Base-by-base conservation (phyloP, 257 asterid species). In the Przewalskia tangutica region DNA sequence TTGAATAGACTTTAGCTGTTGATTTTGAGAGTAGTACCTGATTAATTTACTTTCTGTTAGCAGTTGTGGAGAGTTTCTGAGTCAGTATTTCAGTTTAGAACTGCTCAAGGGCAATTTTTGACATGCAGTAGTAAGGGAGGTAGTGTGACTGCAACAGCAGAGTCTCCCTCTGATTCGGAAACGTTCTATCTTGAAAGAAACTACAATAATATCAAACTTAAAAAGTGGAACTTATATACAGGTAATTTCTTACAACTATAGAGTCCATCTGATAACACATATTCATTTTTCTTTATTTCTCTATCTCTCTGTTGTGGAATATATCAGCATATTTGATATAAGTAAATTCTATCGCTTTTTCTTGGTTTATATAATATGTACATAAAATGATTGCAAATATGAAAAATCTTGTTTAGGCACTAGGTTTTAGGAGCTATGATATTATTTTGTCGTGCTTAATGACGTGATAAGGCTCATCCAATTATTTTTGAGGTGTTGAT, bases 31-130 rank as follows among this genome's bases (percentile, higher is more conserved):
- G 12, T 3, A 23, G 20, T 3, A 23, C 60, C 79, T 73, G 60
- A 73, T 73, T 20, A 5, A 73, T 73, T 48, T 48, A 12, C 79
- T 9, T 48, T 10, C 40, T 85, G 23, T 77, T 63, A 67, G 82
- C 91, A 94, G 98, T 84, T 93, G 46, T 91, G 97, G 98, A 90
- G 97, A 86, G 87, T 91, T 84, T 90, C 97, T 1, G 93, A 90
- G 82, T 89, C 92, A 0, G 77, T 81, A 38, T 94, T 89, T 89
- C 97, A 93, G 86, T 88, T 94, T 60, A 90, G 97, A 18, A 90
- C 97, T 81, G 83, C 90, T 67, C 86, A 85, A 81, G 97, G 95
- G 83, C 90, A 90, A 67, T 93, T 94, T 86, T 87, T 94, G 46
- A 88, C 90, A 14, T 90, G 94, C 64, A 63, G 80, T 77, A 91